A percentile compares a stretch with the other conserved stretches of the same genome.
phyloP scores from a whole-genome alignment of 805 yeast species.

The Sugiyamaella mastotermitis region DNA sequence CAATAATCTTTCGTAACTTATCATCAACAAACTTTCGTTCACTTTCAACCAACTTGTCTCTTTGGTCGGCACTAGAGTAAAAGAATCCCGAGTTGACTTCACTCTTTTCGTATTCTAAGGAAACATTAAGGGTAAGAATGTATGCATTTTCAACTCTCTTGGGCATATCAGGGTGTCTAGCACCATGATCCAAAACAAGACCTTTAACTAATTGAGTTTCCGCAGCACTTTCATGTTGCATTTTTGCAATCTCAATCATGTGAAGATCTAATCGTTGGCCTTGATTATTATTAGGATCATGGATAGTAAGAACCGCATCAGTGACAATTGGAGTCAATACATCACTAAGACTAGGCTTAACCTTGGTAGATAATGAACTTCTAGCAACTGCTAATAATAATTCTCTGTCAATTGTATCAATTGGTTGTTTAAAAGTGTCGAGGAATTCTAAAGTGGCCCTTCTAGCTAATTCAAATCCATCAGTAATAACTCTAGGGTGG shows the following conservation, averaged over 20 bases:
- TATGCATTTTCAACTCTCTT: constrained; percentile 74
- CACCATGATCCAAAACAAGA: constrained; percentile 94
- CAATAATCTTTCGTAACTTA: constrained; percentile 84
- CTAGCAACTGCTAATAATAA: constrained; percentile 86
- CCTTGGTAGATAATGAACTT: constrained; percentile 83
- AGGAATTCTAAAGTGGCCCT: constrained; percentile 64
- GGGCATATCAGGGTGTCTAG: constrained; percentile 99
- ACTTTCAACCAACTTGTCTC: constrained; percentile 87
- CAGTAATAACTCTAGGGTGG: constrained; percentile 90
- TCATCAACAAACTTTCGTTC: constrained; percentile 94
- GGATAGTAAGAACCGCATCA: constrained; percentile 85
- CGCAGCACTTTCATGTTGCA: constrained; percentile 86
- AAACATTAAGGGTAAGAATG: constrained; percentile 83
- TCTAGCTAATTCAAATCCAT: constrained; percentile 91
- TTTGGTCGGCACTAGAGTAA: constrained; percentile 91
- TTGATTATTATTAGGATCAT: constrained; percentile 36
- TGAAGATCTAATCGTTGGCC: constrained; percentile 64
- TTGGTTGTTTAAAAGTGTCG: constrained; percentile 52
- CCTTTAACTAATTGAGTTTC: constrained; percentile 83
- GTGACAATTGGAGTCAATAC: constrained; percentile 90
- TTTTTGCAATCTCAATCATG: constrained; percentile 97
- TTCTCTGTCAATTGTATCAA: constrained; percentile 60
- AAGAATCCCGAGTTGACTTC: constrained; percentile 95
- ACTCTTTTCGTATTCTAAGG: constrained; percentile 93
- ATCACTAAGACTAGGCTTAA: constrained; percentile 67